These are phyloP conservation scores for Mycosarcoma mackinlayi DNA, from an alignment of 1,284 basidiomycete species.

Conservation along the genomic window DNA sequence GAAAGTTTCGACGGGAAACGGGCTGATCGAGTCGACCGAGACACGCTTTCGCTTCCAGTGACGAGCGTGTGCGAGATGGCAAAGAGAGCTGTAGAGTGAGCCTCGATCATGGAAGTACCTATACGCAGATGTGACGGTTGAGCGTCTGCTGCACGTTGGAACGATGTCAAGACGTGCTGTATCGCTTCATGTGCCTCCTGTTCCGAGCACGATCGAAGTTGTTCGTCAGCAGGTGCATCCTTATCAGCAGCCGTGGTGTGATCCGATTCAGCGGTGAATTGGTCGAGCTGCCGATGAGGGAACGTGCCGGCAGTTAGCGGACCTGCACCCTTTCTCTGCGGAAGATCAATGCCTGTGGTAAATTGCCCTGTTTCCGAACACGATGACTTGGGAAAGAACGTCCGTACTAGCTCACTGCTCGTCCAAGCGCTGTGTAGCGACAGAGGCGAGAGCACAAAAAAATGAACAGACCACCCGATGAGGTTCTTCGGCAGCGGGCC, in stretches of 20 bases:
- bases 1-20: conserved; percentile 25
- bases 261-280: conserved; percentile 1
- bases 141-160: conserved; percentile 9
- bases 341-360: conserved; percentile 18
- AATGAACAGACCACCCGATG: conserved; percentile 44
- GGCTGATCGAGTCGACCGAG: conserved; percentile 40
- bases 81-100: conserved; percentile 30
- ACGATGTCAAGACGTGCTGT: not conserved
- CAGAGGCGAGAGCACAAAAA: conserved; percentile 31
- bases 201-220: not conserved
- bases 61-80: conserved; percentile 42
- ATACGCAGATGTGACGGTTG: conserved; percentile 33
- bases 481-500: conserved; percentile 44
- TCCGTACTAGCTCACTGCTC: conserved; percentile 4
- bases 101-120: conserved; percentile 22
- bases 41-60: conserved; percentile 17
- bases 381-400: conserved; percentile 4
- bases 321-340: conserved; percentile 12
- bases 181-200: conserved; percentile 16
- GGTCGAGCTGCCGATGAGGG: conserved; percentile 47
- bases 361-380: conserved; percentile 1
- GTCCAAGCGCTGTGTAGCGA: conserved; percentile 30
- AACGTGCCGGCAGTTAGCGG: conserved; percentile 24
- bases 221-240: not conserved
- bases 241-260: not conserved